Percentiles rank a stretch among this genome's conserved stretches.
phyloP scores from a whole-genome alignment of 1,284 basidiomycete genomes.

The Ganoderma resinaceum region DNA sequence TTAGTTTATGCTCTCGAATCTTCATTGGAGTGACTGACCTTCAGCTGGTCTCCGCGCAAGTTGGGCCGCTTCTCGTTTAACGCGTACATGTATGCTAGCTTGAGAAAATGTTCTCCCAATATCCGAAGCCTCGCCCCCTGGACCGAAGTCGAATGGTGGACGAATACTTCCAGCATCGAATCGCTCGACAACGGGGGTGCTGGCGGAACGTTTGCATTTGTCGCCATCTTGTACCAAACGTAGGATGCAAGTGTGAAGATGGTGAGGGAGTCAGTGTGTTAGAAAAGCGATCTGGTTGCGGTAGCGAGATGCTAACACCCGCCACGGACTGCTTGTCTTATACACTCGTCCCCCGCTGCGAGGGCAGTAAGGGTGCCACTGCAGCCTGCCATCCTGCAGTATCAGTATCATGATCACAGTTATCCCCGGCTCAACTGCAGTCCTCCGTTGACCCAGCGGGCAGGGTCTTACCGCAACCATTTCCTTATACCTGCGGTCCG shows the following conservation, averaged over 20 bases:
- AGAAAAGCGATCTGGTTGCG: not conserved
- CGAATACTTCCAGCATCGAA: slow-evolving; percentile 17
- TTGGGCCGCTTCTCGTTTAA: not conserved
- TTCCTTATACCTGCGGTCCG: not conserved
- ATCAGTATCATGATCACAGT: not conserved
- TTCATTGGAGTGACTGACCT: slow-evolving; percentile 6
- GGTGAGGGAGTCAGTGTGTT: not conserved
- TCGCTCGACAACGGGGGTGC: slow-evolving; percentile 17
- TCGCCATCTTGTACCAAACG: not conserved
- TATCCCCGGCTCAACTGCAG: not conserved
- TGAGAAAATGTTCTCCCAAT: slow-evolving; percentile 9
- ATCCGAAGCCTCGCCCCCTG: slow-evolving; percentile 1
- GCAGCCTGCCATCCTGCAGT: not conserved
- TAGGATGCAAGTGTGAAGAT: not conserved
- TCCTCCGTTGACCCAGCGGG: not conserved
- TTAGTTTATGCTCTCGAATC: not conserved
- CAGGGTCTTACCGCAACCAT: not conserved
- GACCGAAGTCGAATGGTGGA: slow-evolving; percentile 4
- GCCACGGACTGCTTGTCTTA: not conserved
- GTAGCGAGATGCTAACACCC: not conserved
- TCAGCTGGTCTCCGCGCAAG: not conserved
- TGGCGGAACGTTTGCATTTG: slow-evolving; percentile 2
- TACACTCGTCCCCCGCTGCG: not conserved
- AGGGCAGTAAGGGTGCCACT: not conserved
- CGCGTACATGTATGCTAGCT: slow-evolving; percentile 7